Evolutionary conservation across 129 eudicot genomes (phyloP).

Genomic region (Gnaphalium uliginosum): DNA sequence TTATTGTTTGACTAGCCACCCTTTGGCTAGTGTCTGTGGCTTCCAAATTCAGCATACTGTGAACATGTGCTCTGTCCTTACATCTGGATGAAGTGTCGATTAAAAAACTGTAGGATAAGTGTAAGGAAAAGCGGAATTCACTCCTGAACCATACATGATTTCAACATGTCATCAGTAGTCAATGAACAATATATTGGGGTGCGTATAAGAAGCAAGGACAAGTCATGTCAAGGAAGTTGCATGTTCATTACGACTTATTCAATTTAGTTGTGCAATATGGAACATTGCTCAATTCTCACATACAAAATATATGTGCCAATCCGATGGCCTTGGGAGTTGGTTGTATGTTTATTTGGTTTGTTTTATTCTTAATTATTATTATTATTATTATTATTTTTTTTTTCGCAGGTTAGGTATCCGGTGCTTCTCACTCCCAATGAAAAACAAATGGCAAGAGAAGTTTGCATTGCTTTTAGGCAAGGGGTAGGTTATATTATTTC

Average conservation of each 20-base stretch:
- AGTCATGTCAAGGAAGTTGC: constrained; percentile 2
- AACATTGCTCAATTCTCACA: neutral
- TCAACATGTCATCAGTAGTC: neutral
- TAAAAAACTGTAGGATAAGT: neutral
- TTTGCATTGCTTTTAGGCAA: constrained; percentile 95
- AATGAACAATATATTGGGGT: neutral
- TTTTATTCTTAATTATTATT: too few relatives aligned
- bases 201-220: constrained; percentile 8
- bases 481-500: constrained; percentile 53
- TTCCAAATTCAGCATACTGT: neutral
- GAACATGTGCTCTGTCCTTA: neutral
- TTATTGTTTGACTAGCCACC: neutral
- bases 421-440: constrained; percentile 95
- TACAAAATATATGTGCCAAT: neutral
- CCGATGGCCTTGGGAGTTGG: neutral
- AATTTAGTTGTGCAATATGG: constrained; percentile 3
- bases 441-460: constrained; percentile 98
- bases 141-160: neutral
- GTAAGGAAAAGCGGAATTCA: neutral
- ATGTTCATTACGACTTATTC: constrained; percentile 13
- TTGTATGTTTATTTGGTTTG: neutral
- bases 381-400: too few relatives aligned
- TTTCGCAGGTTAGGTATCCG: constrained; percentile 93
- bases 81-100: neutral
- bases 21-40: constrained; percentile 1